A percentile compares a stretch with the other conserved stretches of the same genome.
These are phyloP conservation scores for Pythium plurisporium DNA, from an alignment of 352 stramenopile genomes.

Conservation along the genomic window DNA sequence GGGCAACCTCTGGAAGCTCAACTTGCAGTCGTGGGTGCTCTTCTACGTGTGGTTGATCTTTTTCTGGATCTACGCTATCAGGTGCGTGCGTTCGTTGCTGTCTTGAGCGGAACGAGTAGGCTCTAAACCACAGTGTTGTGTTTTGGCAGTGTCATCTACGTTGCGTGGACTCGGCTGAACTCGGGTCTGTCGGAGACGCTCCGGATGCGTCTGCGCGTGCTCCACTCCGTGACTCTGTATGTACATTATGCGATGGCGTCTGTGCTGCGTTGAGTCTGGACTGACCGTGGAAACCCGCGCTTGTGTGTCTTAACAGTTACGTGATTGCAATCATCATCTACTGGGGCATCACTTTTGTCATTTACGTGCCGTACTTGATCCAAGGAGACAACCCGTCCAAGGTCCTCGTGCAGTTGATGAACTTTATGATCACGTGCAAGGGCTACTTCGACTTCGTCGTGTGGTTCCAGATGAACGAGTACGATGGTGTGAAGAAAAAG, in stretches of 20 bases:
- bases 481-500: too few relatives aligned
- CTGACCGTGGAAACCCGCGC: too few relatives aligned
- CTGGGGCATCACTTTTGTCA: constrained; percentile 79
- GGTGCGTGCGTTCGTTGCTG: constrained; percentile 71
- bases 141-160: constrained; percentile 66
- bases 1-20: constrained; percentile 78
- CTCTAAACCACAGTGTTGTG: too few relatives aligned
- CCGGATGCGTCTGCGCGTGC: constrained; percentile 77
- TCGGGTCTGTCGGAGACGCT: constrained; percentile 81
- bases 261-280: too few relatives aligned
- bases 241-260: too few relatives aligned
- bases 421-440: constrained; percentile 85
- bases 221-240: constrained; percentile 86
- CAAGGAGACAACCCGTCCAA: constrained; percentile 56
- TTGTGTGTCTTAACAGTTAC: too few relatives aligned
- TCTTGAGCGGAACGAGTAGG: too few relatives aligned
- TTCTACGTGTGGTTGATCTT: constrained; percentile 90
- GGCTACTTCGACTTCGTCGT: constrained; percentile 88
- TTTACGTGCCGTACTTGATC: constrained; percentile 82
- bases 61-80: constrained; percentile 81
- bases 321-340: constrained; percentile 91
- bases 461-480: constrained; percentile 87
- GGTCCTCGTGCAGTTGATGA: too few relatives aligned
- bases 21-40: constrained; percentile 84
- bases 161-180: constrained; percentile 75